These are phyloP conservation scores for Pythium biforme DNA, from an alignment of 352 stramenopile genomes.

Conservation along the genomic window DNA sequence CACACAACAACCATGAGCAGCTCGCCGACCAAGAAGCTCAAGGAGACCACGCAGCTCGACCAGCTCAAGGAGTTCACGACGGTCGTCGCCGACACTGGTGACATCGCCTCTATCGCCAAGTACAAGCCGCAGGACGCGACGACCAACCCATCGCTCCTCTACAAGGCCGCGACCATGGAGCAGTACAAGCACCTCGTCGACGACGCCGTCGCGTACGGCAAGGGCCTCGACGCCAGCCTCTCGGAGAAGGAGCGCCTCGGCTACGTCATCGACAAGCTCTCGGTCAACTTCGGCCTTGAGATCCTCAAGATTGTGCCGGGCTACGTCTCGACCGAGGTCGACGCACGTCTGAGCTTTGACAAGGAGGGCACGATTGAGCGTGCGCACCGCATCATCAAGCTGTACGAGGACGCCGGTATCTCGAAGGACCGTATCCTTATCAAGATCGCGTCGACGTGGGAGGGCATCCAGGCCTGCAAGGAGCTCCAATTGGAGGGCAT, in stretches of 20 bases:
- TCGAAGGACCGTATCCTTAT: constrained; percentile 96
- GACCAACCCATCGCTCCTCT: constrained; percentile 99
- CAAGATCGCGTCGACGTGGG: constrained; percentile 98
- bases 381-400: constrained; percentile 93
- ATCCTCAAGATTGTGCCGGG: constrained; percentile 97
- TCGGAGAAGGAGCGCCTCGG: constrained; percentile 86
- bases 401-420: constrained; percentile 97
- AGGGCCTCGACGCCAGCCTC: constrained; percentile 57
- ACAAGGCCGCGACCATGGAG: constrained; percentile 95
- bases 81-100: constrained; percentile 97
- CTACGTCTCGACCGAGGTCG: constrained; percentile 98
- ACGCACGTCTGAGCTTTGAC: constrained; percentile 97
- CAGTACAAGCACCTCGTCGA: constrained; percentile 96
- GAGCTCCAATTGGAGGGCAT: constrained; percentile 97
- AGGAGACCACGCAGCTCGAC: constrained; percentile 86
- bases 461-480: constrained; percentile 96
- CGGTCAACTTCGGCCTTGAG: constrained; percentile 97
- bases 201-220: constrained; percentile 94
- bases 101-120: constrained; percentile 91
- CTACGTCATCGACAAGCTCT: constrained; percentile 97
- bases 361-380: constrained; percentile 91
- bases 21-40: constrained; percentile 77
- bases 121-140: constrained; percentile 97
- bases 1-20: constrained; percentile 38
- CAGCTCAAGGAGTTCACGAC: constrained; percentile 97